phyloP scores from a whole-genome alignment of 257 asterid species.

The Solanum neorickii region DNA sequence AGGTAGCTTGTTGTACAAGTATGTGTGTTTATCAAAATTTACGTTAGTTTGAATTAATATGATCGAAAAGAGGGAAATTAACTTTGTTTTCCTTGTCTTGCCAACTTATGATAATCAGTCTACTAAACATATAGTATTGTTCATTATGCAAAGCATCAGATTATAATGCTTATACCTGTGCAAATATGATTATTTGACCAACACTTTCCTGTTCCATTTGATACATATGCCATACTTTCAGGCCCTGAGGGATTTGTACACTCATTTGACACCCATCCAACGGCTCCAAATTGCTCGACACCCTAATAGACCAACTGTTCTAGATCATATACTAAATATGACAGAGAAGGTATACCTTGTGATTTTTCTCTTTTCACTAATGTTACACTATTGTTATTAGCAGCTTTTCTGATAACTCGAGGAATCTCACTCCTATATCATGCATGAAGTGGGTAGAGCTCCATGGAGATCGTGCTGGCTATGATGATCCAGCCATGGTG shows the following conservation, averaged over 20 bases:
- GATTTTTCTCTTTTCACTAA: not conserved
- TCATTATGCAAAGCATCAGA: not conserved
- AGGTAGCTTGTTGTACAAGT: not conserved
- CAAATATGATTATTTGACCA: not conserved
- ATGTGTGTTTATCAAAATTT: not conserved
- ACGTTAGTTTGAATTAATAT: not conserved
- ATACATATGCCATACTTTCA: slow-evolving; percentile 16
- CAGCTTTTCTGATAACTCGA: not conserved
- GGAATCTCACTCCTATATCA: not conserved
- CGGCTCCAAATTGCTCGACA: slow-evolving; percentile 77
- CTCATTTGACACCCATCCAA: slow-evolving; percentile 66
- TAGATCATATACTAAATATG: slow-evolving; percentile 73
- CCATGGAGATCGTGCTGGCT: slow-evolving; percentile 88
- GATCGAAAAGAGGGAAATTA: not conserved
- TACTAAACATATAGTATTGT: not conserved
- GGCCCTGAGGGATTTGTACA: slow-evolving; percentile 74
- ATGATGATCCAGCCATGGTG: slow-evolving; percentile 86
- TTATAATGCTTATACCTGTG: not conserved
- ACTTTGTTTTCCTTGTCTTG: not conserved
- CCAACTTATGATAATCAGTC: not conserved
- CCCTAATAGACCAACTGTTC: slow-evolving; percentile 85
- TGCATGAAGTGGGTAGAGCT: slow-evolving; percentile 71
- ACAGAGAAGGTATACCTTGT: slow-evolving; percentile 52
- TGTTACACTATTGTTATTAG: not conserved
- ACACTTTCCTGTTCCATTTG: not conserved